phyloP scores from a whole-genome alignment of 768 basidiomycete species.

The Dendrothele bispora region DNA sequence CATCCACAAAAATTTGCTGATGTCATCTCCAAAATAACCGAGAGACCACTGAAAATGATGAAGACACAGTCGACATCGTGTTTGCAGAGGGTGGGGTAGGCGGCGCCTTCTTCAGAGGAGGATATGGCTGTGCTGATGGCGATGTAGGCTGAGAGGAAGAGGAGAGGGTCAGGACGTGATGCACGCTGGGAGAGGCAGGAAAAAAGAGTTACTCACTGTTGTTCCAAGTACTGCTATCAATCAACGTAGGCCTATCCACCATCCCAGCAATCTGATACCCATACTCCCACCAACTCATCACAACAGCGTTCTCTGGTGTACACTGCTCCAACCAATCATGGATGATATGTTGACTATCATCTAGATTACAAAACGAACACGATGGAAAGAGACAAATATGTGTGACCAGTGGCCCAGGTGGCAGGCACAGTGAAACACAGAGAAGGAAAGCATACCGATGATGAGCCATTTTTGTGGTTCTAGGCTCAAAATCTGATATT shows the following conservation, averaged over 20 bases:
- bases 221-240: conserved; percentile 99
- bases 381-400: conserved; percentile 97
- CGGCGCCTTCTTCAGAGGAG: conserved; percentile 86
- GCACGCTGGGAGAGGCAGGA: conserved; percentile 4
- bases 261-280: conserved; percentile 99
- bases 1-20: conserved; percentile 99
- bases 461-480: too few species aligned
- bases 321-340: conserved; percentile 99
- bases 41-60: conserved; percentile 95
- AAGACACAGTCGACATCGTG: conserved; percentile 98
- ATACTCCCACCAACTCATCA: conserved; percentile 99
- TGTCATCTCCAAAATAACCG: conserved; percentile 97
- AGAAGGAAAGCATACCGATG: conserved; percentile 81
- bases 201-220: conserved; percentile 71
- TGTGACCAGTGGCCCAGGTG: conserved; percentile 92
- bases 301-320: conserved; percentile 85
- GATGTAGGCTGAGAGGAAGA: conserved; percentile 88
- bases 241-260: conserved; percentile 93
- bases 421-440: conserved; percentile 94
- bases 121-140: conserved; percentile 99
- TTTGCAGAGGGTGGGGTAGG: conserved; percentile 94
- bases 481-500: too few species aligned
- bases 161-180: conserved; percentile 9
- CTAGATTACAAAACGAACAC: conserved; percentile 81
- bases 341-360: conserved; percentile 94